Percentiles rank a stretch among this genome's conserved stretches.
Conservation (phyloP, 129 eudicot genomes). For the Chrysanthemum lavandulifolium region DNA sequence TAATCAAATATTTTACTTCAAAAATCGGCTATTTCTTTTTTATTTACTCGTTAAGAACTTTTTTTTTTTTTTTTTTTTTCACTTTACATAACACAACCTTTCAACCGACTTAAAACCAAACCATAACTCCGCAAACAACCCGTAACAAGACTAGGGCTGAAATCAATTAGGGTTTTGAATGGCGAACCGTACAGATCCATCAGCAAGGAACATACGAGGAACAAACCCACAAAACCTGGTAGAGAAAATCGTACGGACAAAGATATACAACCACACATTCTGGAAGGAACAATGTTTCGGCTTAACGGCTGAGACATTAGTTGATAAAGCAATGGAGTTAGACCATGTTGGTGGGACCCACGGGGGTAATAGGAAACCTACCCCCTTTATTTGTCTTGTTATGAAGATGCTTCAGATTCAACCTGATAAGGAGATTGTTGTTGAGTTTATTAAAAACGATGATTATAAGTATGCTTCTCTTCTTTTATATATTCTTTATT, state of each 20-base stretch:
- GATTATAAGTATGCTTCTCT: conserved; percentile 64
- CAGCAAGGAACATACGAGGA: conserved; percentile 87
- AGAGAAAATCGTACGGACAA: conserved; percentile 82
- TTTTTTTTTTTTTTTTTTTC: too few relatives aligned
- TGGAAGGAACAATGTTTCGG: conserved; percentile 99
- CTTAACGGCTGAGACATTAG: conserved; percentile 97
- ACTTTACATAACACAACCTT: too few relatives aligned
- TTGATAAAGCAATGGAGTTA: conserved; percentile 96
- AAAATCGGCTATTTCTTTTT: too few relatives aligned
- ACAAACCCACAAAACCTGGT: conserved; percentile 92
- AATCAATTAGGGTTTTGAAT: conserved; percentile 16
- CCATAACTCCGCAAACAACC: too few relatives aligned
- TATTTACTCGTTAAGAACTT: too few relatives aligned
- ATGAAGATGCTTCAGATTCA: conserved; percentile 99
- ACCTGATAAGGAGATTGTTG: conserved; percentile 97
- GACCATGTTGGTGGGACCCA: conserved; percentile 92
- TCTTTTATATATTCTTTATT: neutral
- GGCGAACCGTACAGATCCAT: conserved; percentile 98
- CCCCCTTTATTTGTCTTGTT: conserved; percentile 92
- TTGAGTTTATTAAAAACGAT: conserved; percentile 87
- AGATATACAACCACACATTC: conserved; percentile 74
- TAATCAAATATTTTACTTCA: too few relatives aligned
- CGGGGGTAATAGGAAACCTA: conserved; percentile 86
- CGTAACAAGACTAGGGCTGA: too few relatives aligned
- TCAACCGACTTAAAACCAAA: too few relatives aligned